Evolutionary conservation across 306 rosid species (phyloP).

Genomic region (Mimosa pudica): DNA sequence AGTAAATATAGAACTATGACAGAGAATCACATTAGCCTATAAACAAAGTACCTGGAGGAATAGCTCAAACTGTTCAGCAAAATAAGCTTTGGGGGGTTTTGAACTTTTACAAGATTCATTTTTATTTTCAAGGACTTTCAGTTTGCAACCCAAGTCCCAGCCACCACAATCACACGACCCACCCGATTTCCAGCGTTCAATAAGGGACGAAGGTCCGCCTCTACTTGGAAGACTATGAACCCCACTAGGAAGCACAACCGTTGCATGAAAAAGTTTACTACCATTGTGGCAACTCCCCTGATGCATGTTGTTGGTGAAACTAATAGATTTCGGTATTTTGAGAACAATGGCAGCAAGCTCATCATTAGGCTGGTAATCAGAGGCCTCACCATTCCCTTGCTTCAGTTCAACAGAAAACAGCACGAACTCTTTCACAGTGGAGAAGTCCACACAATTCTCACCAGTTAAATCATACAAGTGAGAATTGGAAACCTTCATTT

Average conservation of each 20-base stretch:
- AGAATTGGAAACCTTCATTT: slow-evolving; percentile 78
- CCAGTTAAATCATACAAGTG: slow-evolving; percentile 46
- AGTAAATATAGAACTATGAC: not conserved
- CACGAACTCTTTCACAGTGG: slow-evolving; percentile 68
- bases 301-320: slow-evolving; percentile 31
- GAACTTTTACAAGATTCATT: slow-evolving; percentile 44
- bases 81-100: slow-evolving; percentile 46
- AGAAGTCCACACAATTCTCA: slow-evolving; percentile 37
- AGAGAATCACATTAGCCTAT: slow-evolving; percentile 3
- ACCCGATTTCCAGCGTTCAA: slow-evolving; percentile 93
- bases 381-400: slow-evolving; percentile 58
- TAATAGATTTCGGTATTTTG: slow-evolving; percentile 56
- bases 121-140: slow-evolving; percentile 58
- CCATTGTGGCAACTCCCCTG: slow-evolving; percentile 36
- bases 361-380: slow-evolving; percentile 71
- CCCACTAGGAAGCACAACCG: slow-evolving; percentile 90
- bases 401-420: slow-evolving; percentile 70
- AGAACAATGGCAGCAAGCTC: slow-evolving; percentile 90
- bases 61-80: slow-evolving; percentile 61
- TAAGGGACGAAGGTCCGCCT: slow-evolving; percentile 93
- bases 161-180: slow-evolving; percentile 99
- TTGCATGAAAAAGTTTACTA: slow-evolving; percentile 45
- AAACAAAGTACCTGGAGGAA: slow-evolving; percentile 63
- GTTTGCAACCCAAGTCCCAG: slow-evolving; percentile 97
- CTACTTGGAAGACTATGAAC: slow-evolving; percentile 85